Evolutionary conservation across 345 rosid species (phyloP).

Genomic region (Hibiscus trionum): DNA sequence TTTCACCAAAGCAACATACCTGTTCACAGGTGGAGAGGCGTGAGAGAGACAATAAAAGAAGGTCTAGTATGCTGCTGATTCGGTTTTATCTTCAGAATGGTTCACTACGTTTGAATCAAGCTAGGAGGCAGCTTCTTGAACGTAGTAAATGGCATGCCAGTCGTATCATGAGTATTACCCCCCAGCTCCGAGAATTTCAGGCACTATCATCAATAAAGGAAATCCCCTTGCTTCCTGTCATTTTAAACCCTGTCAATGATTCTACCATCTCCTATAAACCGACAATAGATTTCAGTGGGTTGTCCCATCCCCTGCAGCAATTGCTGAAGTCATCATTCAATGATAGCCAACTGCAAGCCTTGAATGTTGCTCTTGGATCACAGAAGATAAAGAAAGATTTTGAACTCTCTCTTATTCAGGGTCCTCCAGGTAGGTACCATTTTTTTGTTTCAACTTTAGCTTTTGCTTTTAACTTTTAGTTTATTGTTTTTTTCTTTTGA

Average conservation of each 20-base stretch:
- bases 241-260: constrained; percentile 55
- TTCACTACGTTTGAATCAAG: constrained; percentile 70
- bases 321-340: constrained; percentile 71
- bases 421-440: constrained; percentile 77
- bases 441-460: background rate
- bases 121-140: constrained; percentile 79
- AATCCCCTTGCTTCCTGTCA: constrained; percentile 67
- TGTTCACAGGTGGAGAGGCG: constrained; percentile 86
- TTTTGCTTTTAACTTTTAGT: background rate
- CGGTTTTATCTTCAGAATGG: constrained; percentile 83
- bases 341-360: constrained; percentile 83
- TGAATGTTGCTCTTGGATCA: constrained; percentile 51
- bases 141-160: constrained; percentile 98
- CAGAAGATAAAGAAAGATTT: constrained; percentile 40
- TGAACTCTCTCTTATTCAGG: constrained; percentile 89
- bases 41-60: constrained; percentile 73
- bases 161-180: constrained; percentile 75
- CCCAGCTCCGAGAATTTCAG: constrained; percentile 95
- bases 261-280: constrained; percentile 27
- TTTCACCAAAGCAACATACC: constrained; percentile 15
- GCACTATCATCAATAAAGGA: constrained; percentile 65
- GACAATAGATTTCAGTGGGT: constrained; percentile 37
- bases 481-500: background rate
- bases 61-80: constrained; percentile 57
- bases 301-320: constrained; percentile 57